Percentiles rank a stretch among this genome's conserved stretches.
Conservation (phyloP, 805 yeast genomes). For the Myxozyma monticola region DNA sequence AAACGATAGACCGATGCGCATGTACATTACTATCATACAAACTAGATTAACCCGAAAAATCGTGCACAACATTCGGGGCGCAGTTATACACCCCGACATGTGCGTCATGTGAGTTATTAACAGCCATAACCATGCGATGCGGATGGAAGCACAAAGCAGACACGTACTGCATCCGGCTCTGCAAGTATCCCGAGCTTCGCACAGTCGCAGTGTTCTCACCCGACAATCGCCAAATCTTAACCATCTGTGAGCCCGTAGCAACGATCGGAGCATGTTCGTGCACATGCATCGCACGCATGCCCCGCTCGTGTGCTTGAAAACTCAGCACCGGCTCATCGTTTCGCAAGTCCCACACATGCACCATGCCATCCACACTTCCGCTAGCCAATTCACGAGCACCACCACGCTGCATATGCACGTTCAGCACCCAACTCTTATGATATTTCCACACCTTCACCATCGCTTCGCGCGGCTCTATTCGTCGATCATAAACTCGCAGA, state of each 20-base stretch:
- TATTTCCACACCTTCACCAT: slow-evolving; percentile 79
- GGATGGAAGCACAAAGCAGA: slow-evolving; percentile 81
- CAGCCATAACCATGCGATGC: slow-evolving; percentile 90
- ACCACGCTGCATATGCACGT: slow-evolving; percentile 94
- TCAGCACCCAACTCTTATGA: slow-evolving; percentile 60
- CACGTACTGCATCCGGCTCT: slow-evolving; percentile 49
- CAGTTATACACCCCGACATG: slow-evolving; percentile 59
- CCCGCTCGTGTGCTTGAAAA: slow-evolving; percentile 56
- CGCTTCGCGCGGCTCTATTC: slow-evolving; percentile 79
- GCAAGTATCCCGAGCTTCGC: slow-evolving; percentile 44
- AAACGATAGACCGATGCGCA: too few species aligned
- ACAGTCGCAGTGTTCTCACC: slow-evolving; percentile 72
- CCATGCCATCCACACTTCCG: slow-evolving; percentile 74
- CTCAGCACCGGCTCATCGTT: slow-evolving; percentile 63
- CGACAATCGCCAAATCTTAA: slow-evolving; percentile 80
- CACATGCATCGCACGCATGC: slow-evolving; percentile 68
- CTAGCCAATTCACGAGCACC: slow-evolving; percentile 87
- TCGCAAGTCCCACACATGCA: slow-evolving; percentile 90
- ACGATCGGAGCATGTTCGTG: slow-evolving; percentile 97
- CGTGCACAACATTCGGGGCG: slow-evolving; percentile 21
- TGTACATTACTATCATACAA: too few species aligned
- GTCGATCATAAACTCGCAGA: slow-evolving; percentile 84
- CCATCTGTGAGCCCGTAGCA: slow-evolving; percentile 79
- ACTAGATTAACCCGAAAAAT: slow-evolving; percentile 12
- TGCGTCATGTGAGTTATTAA: slow-evolving; percentile 75